Conservation (phyloP, 164 flowering plant species). For the Cinnamomum micranthum region DNA sequence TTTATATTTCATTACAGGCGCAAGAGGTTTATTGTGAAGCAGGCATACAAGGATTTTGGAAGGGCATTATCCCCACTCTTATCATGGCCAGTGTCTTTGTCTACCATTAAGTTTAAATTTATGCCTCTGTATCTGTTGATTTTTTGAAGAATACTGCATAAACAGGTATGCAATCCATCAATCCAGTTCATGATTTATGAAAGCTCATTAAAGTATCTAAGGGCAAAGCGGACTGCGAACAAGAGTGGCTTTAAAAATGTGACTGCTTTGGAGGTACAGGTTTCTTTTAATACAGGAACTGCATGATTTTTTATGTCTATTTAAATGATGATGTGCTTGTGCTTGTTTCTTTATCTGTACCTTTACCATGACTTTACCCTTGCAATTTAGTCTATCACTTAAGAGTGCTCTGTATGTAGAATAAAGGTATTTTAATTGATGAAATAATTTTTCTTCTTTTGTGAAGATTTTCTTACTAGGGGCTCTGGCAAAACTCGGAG, state of each 20-base stretch:
- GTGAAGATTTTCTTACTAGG: constrained; percentile 66
- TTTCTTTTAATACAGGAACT: not conserved
- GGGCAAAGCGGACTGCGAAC: constrained; percentile 41
- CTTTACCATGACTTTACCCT: not conserved
- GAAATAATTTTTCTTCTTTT: constrained; percentile 1
- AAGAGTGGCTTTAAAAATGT: constrained; percentile 31
- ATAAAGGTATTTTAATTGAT: not conserved
- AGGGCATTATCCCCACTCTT: constrained; percentile 74
- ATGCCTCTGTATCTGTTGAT: not conserved
- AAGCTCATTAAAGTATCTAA: constrained; percentile 52
- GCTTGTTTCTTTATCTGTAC: not conserved
- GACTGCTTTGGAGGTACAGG: constrained; percentile 66
- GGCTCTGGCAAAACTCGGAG: constrained; percentile 79
- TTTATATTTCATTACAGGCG: constrained; percentile 28
- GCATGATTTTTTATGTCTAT: not conserved
- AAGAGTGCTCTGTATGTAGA: not conserved
- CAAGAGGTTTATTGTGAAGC: constrained; percentile 64
- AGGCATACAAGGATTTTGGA: constrained; percentile 74
- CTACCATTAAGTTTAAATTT: not conserved
- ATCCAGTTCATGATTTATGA: constrained; percentile 91
- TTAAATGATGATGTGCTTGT: not conserved
- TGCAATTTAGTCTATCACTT: not conserved
- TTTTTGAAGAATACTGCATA: not conserved
- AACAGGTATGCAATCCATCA: constrained; percentile 82
- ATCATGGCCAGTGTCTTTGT: constrained; percentile 54